Conservation (phyloP, 2,329 filamentous ascomycete species). For the Epichloe festucae region DNA sequence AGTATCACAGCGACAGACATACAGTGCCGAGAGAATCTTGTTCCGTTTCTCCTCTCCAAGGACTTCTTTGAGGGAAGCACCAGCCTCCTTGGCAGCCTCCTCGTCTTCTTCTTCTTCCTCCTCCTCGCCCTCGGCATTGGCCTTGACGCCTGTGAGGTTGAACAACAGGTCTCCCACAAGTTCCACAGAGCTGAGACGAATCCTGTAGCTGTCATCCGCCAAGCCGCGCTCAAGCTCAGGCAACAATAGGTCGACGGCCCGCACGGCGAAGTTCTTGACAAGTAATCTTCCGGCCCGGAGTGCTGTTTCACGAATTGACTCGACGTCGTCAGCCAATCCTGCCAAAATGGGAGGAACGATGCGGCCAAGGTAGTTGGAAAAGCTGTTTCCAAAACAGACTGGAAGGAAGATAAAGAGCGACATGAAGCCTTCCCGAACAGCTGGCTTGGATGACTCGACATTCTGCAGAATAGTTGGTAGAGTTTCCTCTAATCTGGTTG, state of each 20-base stretch:
- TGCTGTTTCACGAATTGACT: slow-evolving; percentile 94
- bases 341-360: slow-evolving; percentile 93
- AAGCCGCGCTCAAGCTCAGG: slow-evolving; percentile 92
- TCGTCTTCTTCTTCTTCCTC: slow-evolving; percentile 50
- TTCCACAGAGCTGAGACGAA: slow-evolving; percentile 95
- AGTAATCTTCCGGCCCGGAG: slow-evolving; percentile 83
- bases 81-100: slow-evolving; percentile 68
- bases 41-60: slow-evolving; percentile 94
- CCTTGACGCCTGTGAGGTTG: slow-evolving; percentile 90
- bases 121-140: slow-evolving; percentile 64
- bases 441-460: slow-evolving; percentile 76
- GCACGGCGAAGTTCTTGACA: slow-evolving; percentile 96
- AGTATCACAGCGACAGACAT: slow-evolving; percentile 96
- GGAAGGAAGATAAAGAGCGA: slow-evolving; percentile 98
- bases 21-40: slow-evolving; percentile 92
- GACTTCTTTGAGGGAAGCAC: slow-evolving; percentile 83
- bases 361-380: slow-evolving; percentile 85
- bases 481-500: slow-evolving; percentile 84
- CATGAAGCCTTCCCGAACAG: slow-evolving; percentile 97
- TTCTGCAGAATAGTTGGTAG: slow-evolving; percentile 94
- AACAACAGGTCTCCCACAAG: slow-evolving; percentile 93
- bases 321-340: slow-evolving; percentile 88
- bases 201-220: slow-evolving; percentile 95
- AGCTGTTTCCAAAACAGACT: slow-evolving; percentile 97
- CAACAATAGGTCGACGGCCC: slow-evolving; percentile 84